A percentile compares a stretch with the other conserved stretches of the same genome.
These are phyloP conservation scores for Yamadazyma membranifaciens DNA, from an alignment of 1,139 yeast genomes.

Conservation along the genomic window DNA sequence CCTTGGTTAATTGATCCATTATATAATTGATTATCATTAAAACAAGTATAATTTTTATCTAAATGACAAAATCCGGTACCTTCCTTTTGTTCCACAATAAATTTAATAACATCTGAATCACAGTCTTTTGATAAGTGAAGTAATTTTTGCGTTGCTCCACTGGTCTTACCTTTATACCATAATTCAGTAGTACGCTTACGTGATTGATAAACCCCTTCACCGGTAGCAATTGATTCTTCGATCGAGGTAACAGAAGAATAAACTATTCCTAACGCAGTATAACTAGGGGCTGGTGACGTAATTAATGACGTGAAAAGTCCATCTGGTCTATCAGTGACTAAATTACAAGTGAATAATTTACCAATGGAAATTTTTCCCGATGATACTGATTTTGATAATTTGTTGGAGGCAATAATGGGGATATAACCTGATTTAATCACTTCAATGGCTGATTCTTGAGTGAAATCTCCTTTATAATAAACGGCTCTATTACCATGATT, in stretches of 20 bases:
- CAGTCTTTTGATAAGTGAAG: constrained; percentile 74
- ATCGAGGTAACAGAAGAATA: constrained; percentile 85
- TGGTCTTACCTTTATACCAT: constrained; percentile 95
- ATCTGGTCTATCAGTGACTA: constrained; percentile 82
- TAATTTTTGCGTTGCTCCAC: constrained; percentile 88
- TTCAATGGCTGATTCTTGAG: constrained; percentile 27
- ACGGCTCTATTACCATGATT: constrained; percentile 42
- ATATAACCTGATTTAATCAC: constrained; percentile 40
- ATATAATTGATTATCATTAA: constrained; percentile 43
- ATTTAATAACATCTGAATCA: constrained; percentile 87
- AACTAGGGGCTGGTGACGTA: constrained; percentile 55
- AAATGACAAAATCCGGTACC: constrained; percentile 94
- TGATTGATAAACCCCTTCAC: constrained; percentile 91
- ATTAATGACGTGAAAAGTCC: constrained; percentile 85
- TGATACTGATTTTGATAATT: constrained; percentile 43
- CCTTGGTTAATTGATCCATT: constrained; percentile 57
- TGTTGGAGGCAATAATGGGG: constrained; percentile 43
- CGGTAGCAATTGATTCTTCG: constrained; percentile 73
- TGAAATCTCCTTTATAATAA: constrained; percentile 25
- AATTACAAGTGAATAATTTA: constrained; percentile 50
- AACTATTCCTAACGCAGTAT: constrained; percentile 77
- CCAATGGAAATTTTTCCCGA: constrained; percentile 44
- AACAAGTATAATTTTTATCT: constrained; percentile 71
- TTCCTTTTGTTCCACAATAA: constrained; percentile 70
- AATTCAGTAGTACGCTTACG: constrained; percentile 77